phyloP scores from a whole-genome alignment of 768 basidiomycete species.

The Phaeolepiota aurea region DNA sequence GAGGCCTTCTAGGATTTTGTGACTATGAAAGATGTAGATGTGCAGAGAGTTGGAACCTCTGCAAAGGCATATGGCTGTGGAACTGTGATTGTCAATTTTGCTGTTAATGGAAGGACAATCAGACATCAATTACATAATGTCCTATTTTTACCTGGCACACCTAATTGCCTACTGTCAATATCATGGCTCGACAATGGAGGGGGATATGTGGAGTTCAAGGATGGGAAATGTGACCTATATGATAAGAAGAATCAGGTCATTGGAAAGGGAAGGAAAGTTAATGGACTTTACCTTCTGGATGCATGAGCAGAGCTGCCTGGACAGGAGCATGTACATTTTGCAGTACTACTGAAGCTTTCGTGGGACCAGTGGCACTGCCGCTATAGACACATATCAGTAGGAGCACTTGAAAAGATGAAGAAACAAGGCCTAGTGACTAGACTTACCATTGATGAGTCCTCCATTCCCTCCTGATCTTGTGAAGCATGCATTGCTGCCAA shows the following conservation, averaged over 20 bases:
- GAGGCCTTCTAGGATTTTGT: constrained; percentile 13
- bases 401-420: constrained; percentile 10
- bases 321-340: not conserved
- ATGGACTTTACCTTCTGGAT: constrained; percentile 1
- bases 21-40: constrained; percentile 6
- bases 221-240: constrained; percentile 9
- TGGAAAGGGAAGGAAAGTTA: constrained; percentile 6
- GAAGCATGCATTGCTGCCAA: constrained; percentile 27
- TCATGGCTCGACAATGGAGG: constrained; percentile 8
- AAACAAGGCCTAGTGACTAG: constrained; percentile 11
- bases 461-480: constrained; percentile 14
- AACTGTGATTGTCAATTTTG: constrained; percentile 11
- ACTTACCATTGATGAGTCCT: constrained; percentile 10
- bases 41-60: constrained; percentile 12
- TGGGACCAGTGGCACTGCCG: constrained; percentile 14
- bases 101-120: constrained; percentile 9
- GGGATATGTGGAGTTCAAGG: constrained; percentile 3
- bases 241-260: constrained; percentile 7
- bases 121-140: constrained; percentile 10
- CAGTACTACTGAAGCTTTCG: not conserved
- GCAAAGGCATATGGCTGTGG: constrained; percentile 9
- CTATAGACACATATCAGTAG: constrained; percentile 16
- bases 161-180: constrained; percentile 15
- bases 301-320: not conserved
- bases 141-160: constrained; percentile 12